Evolutionary conservation across 805 yeast genomes (phyloP).

Genomic region (Yamadazyma paraphyllophila): DNA sequence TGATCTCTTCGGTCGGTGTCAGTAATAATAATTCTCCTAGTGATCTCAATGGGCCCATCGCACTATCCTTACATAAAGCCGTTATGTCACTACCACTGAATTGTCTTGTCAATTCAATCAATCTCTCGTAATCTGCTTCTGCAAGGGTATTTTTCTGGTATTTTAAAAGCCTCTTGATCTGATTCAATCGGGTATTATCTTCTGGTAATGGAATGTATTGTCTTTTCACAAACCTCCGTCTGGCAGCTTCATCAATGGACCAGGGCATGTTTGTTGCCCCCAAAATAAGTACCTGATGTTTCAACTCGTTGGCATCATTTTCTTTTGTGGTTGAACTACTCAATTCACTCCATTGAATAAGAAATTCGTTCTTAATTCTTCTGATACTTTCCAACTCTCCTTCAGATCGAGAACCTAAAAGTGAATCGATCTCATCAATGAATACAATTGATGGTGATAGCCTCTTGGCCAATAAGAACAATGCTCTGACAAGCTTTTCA

Average conservation of each 20-base stretch:
- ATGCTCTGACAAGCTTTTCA: slow-evolving; percentile 87
- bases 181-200: slow-evolving; percentile 71
- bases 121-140: slow-evolving; percentile 57
- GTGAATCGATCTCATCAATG: slow-evolving; percentile 93
- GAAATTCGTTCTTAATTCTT: slow-evolving; percentile 86
- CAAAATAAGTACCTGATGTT: slow-evolving; percentile 71
- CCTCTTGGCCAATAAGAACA: slow-evolving; percentile 79
- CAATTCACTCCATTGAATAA: slow-evolving; percentile 92
- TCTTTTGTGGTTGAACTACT: slow-evolving; percentile 61
- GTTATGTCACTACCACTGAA: slow-evolving; percentile 92
- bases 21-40: slow-evolving; percentile 78
- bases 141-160: slow-evolving; percentile 71
- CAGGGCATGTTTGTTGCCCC: slow-evolving; percentile 97
- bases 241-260: slow-evolving; percentile 96
- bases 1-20: slow-evolving; percentile 68
- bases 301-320: slow-evolving; percentile 41
- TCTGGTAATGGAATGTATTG: slow-evolving; percentile 96
- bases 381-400: slow-evolving; percentile 87
- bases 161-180: slow-evolving; percentile 62
- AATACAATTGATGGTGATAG: slow-evolving; percentile 92
- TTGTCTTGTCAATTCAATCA: slow-evolving; percentile 70
- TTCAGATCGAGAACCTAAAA: slow-evolving; percentile 71
- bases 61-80: slow-evolving; percentile 92
- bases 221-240: slow-evolving; percentile 86
- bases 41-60: slow-evolving; percentile 94